Evolutionary conservation across 306 rosid genomes (phyloP).

Genomic region (Lupinus albus): DNA sequence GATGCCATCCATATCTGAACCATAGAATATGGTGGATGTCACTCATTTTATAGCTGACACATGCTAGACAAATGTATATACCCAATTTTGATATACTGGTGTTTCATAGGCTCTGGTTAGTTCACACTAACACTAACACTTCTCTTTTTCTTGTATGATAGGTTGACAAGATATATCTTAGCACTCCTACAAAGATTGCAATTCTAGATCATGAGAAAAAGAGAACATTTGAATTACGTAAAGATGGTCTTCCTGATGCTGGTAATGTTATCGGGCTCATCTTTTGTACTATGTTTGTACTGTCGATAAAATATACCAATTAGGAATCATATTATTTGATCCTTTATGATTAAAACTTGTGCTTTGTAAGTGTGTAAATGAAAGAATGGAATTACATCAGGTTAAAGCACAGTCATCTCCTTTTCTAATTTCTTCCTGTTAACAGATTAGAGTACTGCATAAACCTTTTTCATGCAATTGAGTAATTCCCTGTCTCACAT

Average conservation of each 20-base stretch:
- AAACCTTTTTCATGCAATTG: constrained; percentile 10
- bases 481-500: constrained; percentile 11
- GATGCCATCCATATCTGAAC: no score
- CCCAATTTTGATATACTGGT: constrained; percentile 6
- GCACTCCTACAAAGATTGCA: constrained; percentile 84
- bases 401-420: background rate
- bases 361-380: no score
- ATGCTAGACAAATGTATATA: constrained; percentile 5
- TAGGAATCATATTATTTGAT: no score
- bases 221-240: constrained; percentile 77
- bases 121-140: constrained; percentile 28
- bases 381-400: no score
- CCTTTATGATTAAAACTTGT: no score
- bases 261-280: constrained; percentile 49
- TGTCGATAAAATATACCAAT: no score
- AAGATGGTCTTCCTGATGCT: constrained; percentile 93
- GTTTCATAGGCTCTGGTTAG: constrained; percentile 29
- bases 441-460: background rate
- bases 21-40: no score
- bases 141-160: constrained; percentile 37
- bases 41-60: background rate
- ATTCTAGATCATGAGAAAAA: constrained; percentile 82
- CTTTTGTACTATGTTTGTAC: constrained; percentile 1
- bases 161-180: constrained; percentile 81
- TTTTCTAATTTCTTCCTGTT: constrained; percentile 16